Base-by-base conservation (phyloP, 495 filamentous ascomycete genomes). In the Usnea hakonensis region DNA sequence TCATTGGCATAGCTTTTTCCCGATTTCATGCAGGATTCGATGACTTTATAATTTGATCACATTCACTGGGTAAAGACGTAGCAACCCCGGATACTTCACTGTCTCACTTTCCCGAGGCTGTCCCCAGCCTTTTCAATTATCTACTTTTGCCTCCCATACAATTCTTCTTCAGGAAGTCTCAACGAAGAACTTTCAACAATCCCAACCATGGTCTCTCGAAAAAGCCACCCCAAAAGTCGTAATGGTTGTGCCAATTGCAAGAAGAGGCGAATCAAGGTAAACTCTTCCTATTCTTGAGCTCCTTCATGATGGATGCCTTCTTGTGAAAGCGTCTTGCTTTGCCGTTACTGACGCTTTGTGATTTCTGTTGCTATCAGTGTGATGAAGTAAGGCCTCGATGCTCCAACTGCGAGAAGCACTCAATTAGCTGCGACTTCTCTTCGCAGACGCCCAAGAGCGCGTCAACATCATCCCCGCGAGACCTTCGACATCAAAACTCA, bases 361-460 rank as follows among this genome's bases (percentile, higher is more conserved):
- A 19, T 40, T 30, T 62, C 32, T 35, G n/a, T 26, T n/a, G 19
- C 46, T 35, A 32, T 44, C 46, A 71, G 63, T 68, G 53, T 58
- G 64, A 71, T 44, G 63, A 67, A 46, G 36, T 57, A 7, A 65
- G 58, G 53, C 68, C 68, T 43, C 54, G 55, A 56, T 77, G 75
- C 63, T 62, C 72, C 32, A 72, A 73, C 61, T 78, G 72, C 62
- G 43, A 68, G 35, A 72, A 71, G 57, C 70, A 70, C 67, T 76
- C 67, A 16, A 73, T 73, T 56, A 38, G 67, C 57, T 75, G 72
- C 61, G 70, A 73, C 43, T 73, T 69, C 64, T 62, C 59, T 19
- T 70, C 50, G 21, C 43, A 46, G n/a, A 38, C 61, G 6, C 35
- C 60, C 10, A 54, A 67, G 52, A 48, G 48, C 7, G 23, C 53